Evolutionary conservation across 2,329 filamentous ascomycete species (phyloP).

Genomic region (Venturia effusa): DNA sequence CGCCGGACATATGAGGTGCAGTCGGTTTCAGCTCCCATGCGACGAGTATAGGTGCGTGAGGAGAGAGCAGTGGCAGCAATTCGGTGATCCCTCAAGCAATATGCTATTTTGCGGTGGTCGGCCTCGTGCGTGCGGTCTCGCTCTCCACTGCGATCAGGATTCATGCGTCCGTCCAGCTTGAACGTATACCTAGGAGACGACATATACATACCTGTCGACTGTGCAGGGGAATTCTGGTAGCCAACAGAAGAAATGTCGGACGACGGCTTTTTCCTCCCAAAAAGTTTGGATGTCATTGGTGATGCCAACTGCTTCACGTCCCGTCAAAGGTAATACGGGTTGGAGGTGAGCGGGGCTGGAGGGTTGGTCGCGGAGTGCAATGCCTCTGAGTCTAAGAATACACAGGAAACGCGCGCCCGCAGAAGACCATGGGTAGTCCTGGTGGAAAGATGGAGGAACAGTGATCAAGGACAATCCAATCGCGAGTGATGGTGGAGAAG

Average conservation of each 20-base stretch:
- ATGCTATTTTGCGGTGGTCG: neutral
- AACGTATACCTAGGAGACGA: neutral
- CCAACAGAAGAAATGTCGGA: constrained; percentile 1
- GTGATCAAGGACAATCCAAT: neutral
- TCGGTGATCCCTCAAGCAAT: neutral
- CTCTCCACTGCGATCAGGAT: neutral
- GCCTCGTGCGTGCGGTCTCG: neutral
- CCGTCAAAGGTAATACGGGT: neutral
- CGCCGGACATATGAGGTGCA: neutral
- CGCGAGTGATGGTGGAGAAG: neutral
- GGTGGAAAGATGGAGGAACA: neutral
- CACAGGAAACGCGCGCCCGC: neutral
- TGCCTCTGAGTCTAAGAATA: constrained; percentile 1
- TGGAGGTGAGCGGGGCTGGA: neutral
- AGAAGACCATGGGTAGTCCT: neutral
- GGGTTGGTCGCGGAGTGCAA: neutral
- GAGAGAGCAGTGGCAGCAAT: neutral
- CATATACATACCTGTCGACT: neutral
- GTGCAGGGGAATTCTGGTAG: constrained; percentile 2
- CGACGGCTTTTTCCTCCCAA: constrained; percentile 1
- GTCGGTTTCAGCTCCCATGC: neutral
- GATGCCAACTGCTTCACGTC: neutral
- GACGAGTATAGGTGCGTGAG: neutral
- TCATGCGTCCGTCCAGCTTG: neutral
- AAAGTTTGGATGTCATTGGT: constrained; percentile 3